phyloP scores from a whole-genome alignment of 129 eudicot genomes.

The Chrysanthemum seticuspe region DNA sequence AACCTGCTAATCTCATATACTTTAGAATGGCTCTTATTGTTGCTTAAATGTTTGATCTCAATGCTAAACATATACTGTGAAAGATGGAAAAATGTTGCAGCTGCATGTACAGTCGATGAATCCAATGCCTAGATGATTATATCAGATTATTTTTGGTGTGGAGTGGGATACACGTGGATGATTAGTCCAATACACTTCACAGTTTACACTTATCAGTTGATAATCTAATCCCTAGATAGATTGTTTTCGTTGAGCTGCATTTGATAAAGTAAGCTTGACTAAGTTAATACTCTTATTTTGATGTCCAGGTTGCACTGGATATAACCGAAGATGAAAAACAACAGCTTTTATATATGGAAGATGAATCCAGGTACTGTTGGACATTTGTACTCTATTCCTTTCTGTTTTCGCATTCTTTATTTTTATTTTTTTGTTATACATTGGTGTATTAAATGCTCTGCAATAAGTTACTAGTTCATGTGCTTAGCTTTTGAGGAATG shows the following conservation, averaged over 20 bases:
- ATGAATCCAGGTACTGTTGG: slow-evolving; percentile 51
- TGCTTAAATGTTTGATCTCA: too few species aligned
- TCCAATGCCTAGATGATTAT: too few species aligned
- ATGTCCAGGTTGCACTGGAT: slow-evolving; percentile 74
- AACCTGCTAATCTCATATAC: too few species aligned
- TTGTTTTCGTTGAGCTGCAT: background rate
- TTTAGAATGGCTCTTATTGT: too few species aligned
- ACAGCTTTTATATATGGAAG: slow-evolving; percentile 54
- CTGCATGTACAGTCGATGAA: too few species aligned
- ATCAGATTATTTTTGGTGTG: too few species aligned
- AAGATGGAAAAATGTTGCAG: too few species aligned
- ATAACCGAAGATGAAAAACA: slow-evolving; percentile 76
- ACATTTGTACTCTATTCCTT: background rate
- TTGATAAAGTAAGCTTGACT: slow-evolving; percentile 12
- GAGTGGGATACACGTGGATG: too few species aligned
- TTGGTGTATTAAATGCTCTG: background rate
- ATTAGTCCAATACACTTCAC: background rate
- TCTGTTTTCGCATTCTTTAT: background rate
- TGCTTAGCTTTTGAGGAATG: background rate
- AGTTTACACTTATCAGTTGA: too few species aligned
- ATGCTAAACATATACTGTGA: too few species aligned
- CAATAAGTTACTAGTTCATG: slow-evolving; percentile 3
- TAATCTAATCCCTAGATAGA: too few species aligned
- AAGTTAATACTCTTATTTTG: slow-evolving; percentile 3
- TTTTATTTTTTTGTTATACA: background rate